A percentile compares a stretch with the other conserved stretches of the same genome.
phyloP scores from a whole-genome alignment of 1,284 basidiomycete species.

The Meira nashicola region DNA sequence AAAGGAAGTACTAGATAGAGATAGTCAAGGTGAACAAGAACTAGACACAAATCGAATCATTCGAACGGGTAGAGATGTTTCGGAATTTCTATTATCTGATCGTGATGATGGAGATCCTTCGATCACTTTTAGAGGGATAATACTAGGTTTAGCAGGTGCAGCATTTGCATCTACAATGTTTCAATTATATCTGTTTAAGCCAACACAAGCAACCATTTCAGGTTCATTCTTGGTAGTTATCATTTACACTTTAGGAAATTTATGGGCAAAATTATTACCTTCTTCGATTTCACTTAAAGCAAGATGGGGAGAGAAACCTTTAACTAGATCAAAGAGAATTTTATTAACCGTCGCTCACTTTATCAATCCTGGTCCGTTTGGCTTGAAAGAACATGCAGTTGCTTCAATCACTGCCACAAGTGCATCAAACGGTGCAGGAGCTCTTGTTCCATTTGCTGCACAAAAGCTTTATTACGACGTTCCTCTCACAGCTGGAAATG shows the following conservation, averaged over 20 bases:
- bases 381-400: constrained; percentile 63
- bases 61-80: too few species aligned
- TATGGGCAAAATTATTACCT: constrained; percentile 57
- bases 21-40: too few species aligned
- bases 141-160: constrained; percentile 62
- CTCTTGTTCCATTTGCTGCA: constrained; percentile 19
- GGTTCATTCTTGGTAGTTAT: constrained; percentile 64
- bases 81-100: constrained; percentile 61
- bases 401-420: constrained; percentile 62
- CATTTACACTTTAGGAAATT: constrained; percentile 60
- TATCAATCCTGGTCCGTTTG: constrained; percentile 62
- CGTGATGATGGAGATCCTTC: constrained; percentile 64
- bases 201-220: constrained; percentile 55
- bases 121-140: constrained; percentile 61
- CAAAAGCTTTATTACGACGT: constrained; percentile 29
- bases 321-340: constrained; percentile 23
- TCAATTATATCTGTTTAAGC: constrained; percentile 60
- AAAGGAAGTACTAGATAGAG: too few species aligned
- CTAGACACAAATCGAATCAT: too few species aligned
- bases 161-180: constrained; percentile 59
- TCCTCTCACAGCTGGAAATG: constrained; percentile 54
- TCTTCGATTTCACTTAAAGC: constrained; percentile 19
- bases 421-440: constrained; percentile 44
- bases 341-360: constrained; percentile 57
- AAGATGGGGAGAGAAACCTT: constrained; percentile 55